Base-by-base conservation (phyloP, 1,284 basidiomycete genomes). In the Tremellales sp. region DNA sequence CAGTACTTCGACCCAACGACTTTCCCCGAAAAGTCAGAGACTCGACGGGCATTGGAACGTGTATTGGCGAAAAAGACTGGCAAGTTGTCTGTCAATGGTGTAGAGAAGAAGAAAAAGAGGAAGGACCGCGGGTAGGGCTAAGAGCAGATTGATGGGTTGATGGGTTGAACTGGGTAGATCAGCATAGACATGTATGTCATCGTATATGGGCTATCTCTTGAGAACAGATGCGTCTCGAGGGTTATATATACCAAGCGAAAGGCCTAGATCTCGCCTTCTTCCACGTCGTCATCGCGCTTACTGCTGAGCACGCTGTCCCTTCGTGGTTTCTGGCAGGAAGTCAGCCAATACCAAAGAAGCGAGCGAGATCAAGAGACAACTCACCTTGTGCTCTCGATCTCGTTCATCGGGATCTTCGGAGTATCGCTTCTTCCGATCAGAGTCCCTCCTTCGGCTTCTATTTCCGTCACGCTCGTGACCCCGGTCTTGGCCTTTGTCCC, bases 1-100 rank as follows among this genome's bases (percentile, higher is more conserved):
- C 68, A 69, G 24, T 97, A 97, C 77, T 98, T 71, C 56, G 70
- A 73, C 58, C 65, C 68, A 17, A 48, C 56, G 24, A 52, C 58
- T 3, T 73, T 73, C 64, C 66, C 66, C 4, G 62, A 62, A 42
- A 62, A 72, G 44, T 65, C 61, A 44, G 71, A 70, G 54, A 61
- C 61, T 1, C 46, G 67, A 23, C 51, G 71, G 25, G 71, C 71
- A 2, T 52, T 73, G 22, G 58, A 70, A 40, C 53, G 71, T 40
- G 67, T 69, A 17, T 50, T 72, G 12, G 56, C 56, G 50, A 65
- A 65, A 52, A 52, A 55, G 27, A 27, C 41, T 17, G 53, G 47
- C 37, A 65, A 63, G 48, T 44, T 52, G 25, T 40, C 49, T 44
- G 36, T 8, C n/a, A 43, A 19, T 42, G 39, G 24, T 3, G 43